These are phyloP conservation scores for Coemansia sp. DNA, from an alignment of 192 early-diverging fungal genomes.

Conservation along the genomic window DNA sequence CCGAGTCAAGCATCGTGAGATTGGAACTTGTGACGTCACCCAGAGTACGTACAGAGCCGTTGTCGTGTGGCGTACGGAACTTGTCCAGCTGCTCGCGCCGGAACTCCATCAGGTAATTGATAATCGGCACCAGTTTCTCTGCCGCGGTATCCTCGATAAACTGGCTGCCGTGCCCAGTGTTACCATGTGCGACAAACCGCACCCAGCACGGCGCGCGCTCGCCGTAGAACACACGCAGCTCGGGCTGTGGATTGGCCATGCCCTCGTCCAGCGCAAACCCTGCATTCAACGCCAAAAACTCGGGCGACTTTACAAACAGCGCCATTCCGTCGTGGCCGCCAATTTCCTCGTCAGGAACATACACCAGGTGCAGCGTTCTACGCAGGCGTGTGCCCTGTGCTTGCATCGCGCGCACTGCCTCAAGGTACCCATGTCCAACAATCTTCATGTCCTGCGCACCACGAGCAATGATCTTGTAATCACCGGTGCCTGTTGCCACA, in stretches of 20 bases:
- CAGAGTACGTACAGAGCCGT: constrained; percentile 55
- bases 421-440: constrained; percentile 78
- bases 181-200: constrained; percentile 66
- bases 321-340: constrained; percentile 82
- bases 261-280: constrained; percentile 88
- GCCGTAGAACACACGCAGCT: constrained; percentile 79
- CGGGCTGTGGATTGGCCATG: constrained; percentile 65
- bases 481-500: constrained; percentile 59
- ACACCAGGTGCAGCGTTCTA: constrained; percentile 75
- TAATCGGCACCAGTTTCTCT: constrained; percentile 63
- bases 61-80: constrained; percentile 56
- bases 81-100: constrained; percentile 63
- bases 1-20: constrained; percentile 71
- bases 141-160: constrained; percentile 76
- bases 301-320: constrained; percentile 61
- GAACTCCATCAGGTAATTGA: constrained; percentile 69
- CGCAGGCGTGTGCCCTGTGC: constrained; percentile 55
- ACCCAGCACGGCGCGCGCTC: constrained; percentile 87
- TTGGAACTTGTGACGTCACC: constrained; percentile 84
- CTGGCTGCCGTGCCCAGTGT: constrained; percentile 81
- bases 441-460: constrained; percentile 94
- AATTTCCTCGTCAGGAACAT: constrained; percentile 85
- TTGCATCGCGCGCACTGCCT: constrained; percentile 70
- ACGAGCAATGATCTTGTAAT: constrained; percentile 71
- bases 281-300: constrained; percentile 71